Conservation (phyloP, 768 basidiomycete genomes). For the Basidioascus undulatus region DNA sequence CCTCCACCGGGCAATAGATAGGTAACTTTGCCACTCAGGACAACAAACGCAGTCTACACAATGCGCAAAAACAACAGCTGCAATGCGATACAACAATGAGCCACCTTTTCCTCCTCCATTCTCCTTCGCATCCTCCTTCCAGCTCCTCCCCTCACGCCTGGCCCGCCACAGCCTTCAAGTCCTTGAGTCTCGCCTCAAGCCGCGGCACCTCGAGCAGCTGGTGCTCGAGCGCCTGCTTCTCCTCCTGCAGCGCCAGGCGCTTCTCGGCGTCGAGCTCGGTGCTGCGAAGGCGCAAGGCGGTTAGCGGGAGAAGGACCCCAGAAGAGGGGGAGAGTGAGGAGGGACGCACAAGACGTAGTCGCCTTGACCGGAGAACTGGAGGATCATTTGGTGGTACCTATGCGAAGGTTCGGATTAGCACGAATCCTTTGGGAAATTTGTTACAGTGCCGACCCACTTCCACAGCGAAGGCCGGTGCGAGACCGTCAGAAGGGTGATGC, state of each 20-base stretch:
- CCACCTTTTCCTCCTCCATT: no score
- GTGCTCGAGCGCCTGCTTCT: constrained; percentile 68
- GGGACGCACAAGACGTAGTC: constrained; percentile 71
- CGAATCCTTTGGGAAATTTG: no score
- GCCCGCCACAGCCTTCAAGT: constrained; percentile 13
- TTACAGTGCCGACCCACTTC: constrained; percentile 27
- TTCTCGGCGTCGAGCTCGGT: constrained; percentile 74
- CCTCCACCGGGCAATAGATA: no score
- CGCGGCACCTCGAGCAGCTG: constrained; percentile 54
- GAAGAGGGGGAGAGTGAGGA: not conserved
- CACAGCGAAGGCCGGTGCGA: constrained; percentile 85
- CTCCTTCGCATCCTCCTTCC: no score
- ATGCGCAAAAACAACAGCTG: no score
- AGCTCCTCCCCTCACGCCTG: no score
- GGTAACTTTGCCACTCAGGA: no score
- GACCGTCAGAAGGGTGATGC: constrained; percentile 80
- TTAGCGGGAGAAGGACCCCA: not conserved
- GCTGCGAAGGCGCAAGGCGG: constrained; percentile 21
- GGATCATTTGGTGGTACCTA: constrained; percentile 49
- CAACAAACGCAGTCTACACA: no score
- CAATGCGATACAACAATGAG: no score
- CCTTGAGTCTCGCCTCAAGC: constrained; percentile 17
- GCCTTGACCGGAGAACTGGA: constrained; percentile 88
- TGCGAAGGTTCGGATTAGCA: no score
- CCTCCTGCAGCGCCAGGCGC: constrained; percentile 71